Percentiles rank a stretch among this genome's conserved stretches.
Conservation (phyloP, 164 flowering plant species). For the Chimonanthus praecox region DNA sequence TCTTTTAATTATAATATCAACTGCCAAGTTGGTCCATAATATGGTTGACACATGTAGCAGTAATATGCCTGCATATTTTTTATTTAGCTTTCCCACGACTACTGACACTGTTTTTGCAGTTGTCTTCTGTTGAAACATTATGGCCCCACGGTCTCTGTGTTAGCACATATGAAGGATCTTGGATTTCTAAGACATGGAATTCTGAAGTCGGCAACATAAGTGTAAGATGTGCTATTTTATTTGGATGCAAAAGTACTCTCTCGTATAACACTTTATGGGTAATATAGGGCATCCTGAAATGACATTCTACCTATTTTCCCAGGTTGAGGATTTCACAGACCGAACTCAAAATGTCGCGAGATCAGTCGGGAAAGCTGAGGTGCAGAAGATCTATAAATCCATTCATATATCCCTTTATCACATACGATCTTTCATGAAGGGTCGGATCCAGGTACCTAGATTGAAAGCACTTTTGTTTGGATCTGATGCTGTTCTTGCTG, state of each 20-base stretch:
- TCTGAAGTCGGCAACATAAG: slow-evolving; percentile 30
- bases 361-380: slow-evolving; percentile 32
- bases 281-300: not conserved
- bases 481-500: slow-evolving; percentile 6
- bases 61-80: too few species aligned
- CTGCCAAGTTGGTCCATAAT: too few species aligned
- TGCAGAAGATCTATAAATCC: slow-evolving; percentile 35
- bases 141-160: slow-evolving; percentile 61
- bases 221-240: slow-evolving; percentile 24
- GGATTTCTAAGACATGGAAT: slow-evolving; percentile 47
- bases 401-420: slow-evolving; percentile 28
- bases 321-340: slow-evolving; percentile 60
- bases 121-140: slow-evolving; percentile 46
- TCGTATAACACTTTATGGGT: not conserved
- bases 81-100: too few species aligned
- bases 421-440: slow-evolving; percentile 28
- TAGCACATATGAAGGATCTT: slow-evolving; percentile 43
- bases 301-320: not conserved
- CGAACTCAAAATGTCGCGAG: slow-evolving; percentile 52
- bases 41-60: too few species aligned
- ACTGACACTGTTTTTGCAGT: slow-evolving; percentile 28
- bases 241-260: too few species aligned
- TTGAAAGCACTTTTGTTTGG: slow-evolving; percentile 34
- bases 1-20: too few species aligned
- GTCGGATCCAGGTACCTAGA: slow-evolving; percentile 22